Conservation (phyloP, 805 yeast species). For the Grigorovia jiainica region DNA sequence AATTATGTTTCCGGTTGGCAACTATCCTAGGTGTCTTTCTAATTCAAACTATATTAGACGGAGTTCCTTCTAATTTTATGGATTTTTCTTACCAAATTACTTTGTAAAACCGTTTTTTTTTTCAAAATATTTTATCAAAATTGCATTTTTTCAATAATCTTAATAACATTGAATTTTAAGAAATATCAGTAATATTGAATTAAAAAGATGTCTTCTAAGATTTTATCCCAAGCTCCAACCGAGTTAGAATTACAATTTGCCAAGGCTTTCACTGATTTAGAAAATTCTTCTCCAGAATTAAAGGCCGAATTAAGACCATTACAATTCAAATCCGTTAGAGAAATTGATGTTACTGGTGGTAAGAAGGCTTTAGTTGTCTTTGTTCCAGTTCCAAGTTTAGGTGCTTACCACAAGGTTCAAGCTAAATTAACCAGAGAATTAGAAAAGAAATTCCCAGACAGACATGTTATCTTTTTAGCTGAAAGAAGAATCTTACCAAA, state of each 20-base stretch:
- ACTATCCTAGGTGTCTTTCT: too few species aligned
- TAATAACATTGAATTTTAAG: not conserved
- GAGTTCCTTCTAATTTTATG: not conserved
- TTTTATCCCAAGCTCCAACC: slow-evolving; percentile 89
- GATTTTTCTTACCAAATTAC: not conserved
- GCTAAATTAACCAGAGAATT: slow-evolving; percentile 96
- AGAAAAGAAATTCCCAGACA: slow-evolving; percentile 99
- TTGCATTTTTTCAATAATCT: not conserved
- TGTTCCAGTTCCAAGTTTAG: slow-evolving; percentile 92
- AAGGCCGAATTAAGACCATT: slow-evolving; percentile 97
- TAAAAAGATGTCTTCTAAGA: slow-evolving; percentile 44
- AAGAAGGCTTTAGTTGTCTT: slow-evolving; percentile 97
- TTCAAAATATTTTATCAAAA: not conserved
- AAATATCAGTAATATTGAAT: not conserved
- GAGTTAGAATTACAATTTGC: slow-evolving; percentile 99
- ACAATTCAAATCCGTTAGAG: slow-evolving; percentile 97
- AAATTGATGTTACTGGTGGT: slow-evolving; percentile 95
- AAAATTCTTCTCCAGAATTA: slow-evolving; percentile 84
- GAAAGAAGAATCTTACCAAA: slow-evolving; percentile 99
- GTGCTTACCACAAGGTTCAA: slow-evolving; percentile 95
- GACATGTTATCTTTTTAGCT: slow-evolving; percentile 98
- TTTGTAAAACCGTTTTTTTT: not conserved
- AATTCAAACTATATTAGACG: not conserved
- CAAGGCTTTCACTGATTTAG: slow-evolving; percentile 95
- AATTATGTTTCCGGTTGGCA: too few species aligned